Conservation (phyloP, 31 red algal species). For the Porphyra umbilicalis region DNA sequence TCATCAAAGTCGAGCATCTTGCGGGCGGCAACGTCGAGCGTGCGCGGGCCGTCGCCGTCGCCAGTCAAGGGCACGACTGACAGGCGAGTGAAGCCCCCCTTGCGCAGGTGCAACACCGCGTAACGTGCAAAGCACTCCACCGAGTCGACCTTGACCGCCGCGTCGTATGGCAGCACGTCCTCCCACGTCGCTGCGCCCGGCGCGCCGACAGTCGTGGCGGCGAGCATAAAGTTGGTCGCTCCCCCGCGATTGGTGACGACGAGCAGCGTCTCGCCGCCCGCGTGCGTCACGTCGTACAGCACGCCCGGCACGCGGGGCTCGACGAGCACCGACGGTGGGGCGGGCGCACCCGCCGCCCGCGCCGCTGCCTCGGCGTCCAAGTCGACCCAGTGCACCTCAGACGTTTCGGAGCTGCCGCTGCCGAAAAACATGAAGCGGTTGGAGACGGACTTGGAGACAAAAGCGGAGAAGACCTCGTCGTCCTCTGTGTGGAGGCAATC, state of each 20-base stretch:
- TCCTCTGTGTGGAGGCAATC: slow-evolving; percentile 46
- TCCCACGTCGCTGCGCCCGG: slow-evolving; percentile 18
- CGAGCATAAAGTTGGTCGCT: slow-evolving; percentile 70
- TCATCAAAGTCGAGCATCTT: slow-evolving; percentile 23
- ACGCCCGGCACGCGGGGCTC: slow-evolving; percentile 20
- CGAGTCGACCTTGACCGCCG: slow-evolving; percentile 32
- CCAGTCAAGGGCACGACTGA: slow-evolving; percentile 13
- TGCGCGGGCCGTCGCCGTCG: neutral
- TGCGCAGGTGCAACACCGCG: slow-evolving; percentile 33
- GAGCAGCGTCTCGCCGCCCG: slow-evolving; percentile 22
- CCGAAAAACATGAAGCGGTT: slow-evolving; percentile 48
- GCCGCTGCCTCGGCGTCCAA: slow-evolving; percentile 17
- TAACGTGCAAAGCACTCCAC: slow-evolving; percentile 45
- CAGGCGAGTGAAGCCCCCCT: slow-evolving; percentile 40
- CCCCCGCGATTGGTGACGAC: slow-evolving; percentile 42
- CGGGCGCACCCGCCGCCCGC: neutral
- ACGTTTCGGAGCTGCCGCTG: slow-evolving; percentile 33
- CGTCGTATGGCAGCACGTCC: slow-evolving; percentile 41
- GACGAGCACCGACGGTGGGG: slow-evolving; percentile 4
- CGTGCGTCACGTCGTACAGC: slow-evolving; percentile 48
- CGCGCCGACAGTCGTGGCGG: slow-evolving; percentile 6
- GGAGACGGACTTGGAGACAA: slow-evolving; percentile 26
- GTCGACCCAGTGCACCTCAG: slow-evolving; percentile 56
- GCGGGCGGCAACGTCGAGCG: neutral
- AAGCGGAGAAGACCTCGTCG: slow-evolving; percentile 33